phyloP scores from a whole-genome alignment of 2,329 filamentous ascomycete species.

The Lasiodiplodia hormozganensis region DNA sequence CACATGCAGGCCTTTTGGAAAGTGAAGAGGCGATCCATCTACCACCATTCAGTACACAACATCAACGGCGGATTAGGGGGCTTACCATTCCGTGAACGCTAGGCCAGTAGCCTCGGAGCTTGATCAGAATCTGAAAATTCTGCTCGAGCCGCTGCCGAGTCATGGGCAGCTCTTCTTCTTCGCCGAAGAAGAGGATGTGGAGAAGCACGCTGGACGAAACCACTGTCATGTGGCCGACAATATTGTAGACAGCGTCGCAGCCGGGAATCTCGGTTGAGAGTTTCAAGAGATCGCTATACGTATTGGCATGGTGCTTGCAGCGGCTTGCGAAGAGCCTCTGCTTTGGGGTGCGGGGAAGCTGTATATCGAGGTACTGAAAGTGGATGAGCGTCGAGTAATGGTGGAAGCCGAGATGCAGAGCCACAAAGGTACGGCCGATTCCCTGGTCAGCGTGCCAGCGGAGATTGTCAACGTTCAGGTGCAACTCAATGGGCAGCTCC shows the following conservation, averaged over 20 bases:
- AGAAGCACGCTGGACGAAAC: constrained; percentile 57
- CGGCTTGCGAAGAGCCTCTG: constrained; percentile 35
- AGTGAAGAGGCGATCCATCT: constrained; percentile 48
- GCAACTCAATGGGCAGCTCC: constrained; percentile 9
- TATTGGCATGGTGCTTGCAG: constrained; percentile 42
- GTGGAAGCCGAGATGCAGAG: constrained; percentile 56
- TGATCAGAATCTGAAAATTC: constrained; percentile 55
- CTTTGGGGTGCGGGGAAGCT: constrained; percentile 33
- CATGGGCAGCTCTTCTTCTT: constrained; percentile 45
- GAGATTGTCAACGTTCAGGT: constrained; percentile 43
- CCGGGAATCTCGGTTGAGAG: constrained; percentile 45
- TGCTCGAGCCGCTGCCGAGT: constrained; percentile 49
- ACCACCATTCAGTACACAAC: background rate
- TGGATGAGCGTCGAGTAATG: constrained; percentile 57
- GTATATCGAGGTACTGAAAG: constrained; percentile 54
- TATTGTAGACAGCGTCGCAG: constrained; percentile 53
- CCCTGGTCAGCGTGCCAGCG: constrained; percentile 46
- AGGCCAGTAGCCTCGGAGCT: constrained; percentile 52
- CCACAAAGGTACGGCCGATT: constrained; percentile 53
- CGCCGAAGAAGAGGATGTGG: constrained; percentile 54
- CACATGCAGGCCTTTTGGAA: constrained; percentile 52
- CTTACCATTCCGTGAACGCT: constrained; percentile 21
- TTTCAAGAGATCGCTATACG: constrained; percentile 52
- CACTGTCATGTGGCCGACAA: constrained; percentile 56
- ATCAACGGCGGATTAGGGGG: background rate